Percentiles rank a stretch among this genome's conserved stretches.
phyloP scores from a whole-genome alignment of 306 rosid species.

The Hylodesmum podocarpum region DNA sequence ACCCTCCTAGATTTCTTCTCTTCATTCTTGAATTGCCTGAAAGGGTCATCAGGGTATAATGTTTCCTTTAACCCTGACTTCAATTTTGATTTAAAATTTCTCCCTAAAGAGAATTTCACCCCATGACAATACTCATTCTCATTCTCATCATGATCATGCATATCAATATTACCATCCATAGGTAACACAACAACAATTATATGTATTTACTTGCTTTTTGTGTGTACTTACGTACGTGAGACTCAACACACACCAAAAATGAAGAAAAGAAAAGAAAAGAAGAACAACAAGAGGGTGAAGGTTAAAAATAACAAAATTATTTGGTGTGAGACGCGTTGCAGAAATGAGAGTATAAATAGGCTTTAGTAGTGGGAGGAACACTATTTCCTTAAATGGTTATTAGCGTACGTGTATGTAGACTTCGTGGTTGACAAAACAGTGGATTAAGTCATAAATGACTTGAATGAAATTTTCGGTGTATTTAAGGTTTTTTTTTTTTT shows the following conservation, averaged over 20 bases:
- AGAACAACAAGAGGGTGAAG: too few relatives aligned
- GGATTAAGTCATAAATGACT: background rate
- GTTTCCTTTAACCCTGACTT: slow-evolving; percentile 58
- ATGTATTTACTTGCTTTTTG: too few relatives aligned
- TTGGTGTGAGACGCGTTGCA: background rate
- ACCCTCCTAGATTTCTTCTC: background rate
- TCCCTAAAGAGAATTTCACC: slow-evolving; percentile 50
- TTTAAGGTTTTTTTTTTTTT: too few relatives aligned
- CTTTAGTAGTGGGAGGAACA: background rate
- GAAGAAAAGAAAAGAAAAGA: too few relatives aligned
- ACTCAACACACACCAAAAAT: too few relatives aligned
- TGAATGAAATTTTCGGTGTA: background rate
- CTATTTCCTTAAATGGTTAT: background rate
- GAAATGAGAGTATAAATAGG: slow-evolving; percentile 4
- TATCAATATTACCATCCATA: too few relatives aligned
- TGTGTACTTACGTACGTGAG: too few relatives aligned
- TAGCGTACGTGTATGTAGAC: background rate
- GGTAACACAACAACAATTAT: background rate
- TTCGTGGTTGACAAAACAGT: background rate
- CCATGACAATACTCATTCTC: background rate
- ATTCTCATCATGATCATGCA: background rate
- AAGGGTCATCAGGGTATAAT: slow-evolving; percentile 74
- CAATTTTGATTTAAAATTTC: slow-evolving; percentile 38
- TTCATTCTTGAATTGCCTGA: slow-evolving; percentile 43
- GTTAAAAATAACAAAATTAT: too few relatives aligned